Evolutionary conservation across 1,139 yeast genomes (phyloP).

Genomic region (Nakaseomyces bracarensis): DNA sequence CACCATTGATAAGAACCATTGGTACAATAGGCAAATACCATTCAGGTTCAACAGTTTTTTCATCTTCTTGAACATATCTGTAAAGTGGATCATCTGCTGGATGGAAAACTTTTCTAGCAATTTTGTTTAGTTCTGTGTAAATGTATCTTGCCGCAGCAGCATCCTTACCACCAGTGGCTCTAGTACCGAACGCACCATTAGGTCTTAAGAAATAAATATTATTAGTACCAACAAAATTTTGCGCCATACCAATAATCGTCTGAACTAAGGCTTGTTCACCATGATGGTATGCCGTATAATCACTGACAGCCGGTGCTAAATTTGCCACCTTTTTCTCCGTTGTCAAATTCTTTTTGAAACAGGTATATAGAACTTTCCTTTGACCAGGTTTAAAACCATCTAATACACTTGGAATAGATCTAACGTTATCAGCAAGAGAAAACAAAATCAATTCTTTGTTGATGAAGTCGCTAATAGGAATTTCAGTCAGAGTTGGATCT

Average conservation of each 20-base stretch:
- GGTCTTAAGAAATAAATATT: slow-evolving; percentile 81
- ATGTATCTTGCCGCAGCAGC: slow-evolving; percentile 98
- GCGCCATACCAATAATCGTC: slow-evolving; percentile 90
- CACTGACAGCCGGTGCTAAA: slow-evolving; percentile 83
- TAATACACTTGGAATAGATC: slow-evolving; percentile 88
- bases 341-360: slow-evolving; percentile 71
- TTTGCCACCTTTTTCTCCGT: slow-evolving; percentile 85
- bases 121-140: slow-evolving; percentile 70
- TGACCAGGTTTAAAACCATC: slow-evolving; percentile 99
- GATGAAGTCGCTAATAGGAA: slow-evolving; percentile 90
- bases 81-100: slow-evolving; percentile 74
- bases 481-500: slow-evolving; percentile 67
- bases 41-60: slow-evolving; percentile 88
- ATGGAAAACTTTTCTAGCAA: slow-evolving; percentile 70
- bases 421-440: slow-evolving; percentile 92
- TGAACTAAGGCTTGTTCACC: slow-evolving; percentile 85
- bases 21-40: slow-evolving; percentile 93
- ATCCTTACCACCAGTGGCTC: slow-evolving; percentile 97
- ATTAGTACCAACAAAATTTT: slow-evolving; percentile 88
- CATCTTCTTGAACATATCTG: slow-evolving; percentile 84
- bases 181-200: slow-evolving; percentile 93
- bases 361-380: slow-evolving; percentile 83
- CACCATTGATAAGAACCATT: slow-evolving; percentile 86
- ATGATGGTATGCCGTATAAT: slow-evolving; percentile 90
- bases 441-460: slow-evolving; percentile 91